Conservation (phyloP, 192 early-diverging fungal species). For the Lobosporangium transversale region DNA sequence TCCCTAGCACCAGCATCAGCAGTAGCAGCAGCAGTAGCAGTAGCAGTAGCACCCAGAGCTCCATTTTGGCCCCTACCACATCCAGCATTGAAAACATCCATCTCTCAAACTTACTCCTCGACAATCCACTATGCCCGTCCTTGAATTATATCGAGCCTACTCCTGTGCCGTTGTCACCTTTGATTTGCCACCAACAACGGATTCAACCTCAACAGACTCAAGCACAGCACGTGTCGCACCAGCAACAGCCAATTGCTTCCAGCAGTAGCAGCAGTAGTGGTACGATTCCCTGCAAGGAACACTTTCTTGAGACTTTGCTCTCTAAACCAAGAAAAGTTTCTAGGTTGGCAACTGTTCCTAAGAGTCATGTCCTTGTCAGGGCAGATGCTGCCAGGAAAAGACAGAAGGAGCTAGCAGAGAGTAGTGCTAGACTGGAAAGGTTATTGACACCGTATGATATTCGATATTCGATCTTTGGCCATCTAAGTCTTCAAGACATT, state of each 20-base stretch:
- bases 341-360: not conserved
- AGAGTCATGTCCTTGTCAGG: not conserved
- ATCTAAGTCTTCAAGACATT: slow-evolving; percentile 39
- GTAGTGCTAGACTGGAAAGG: slow-evolving; percentile 7
- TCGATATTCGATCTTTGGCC: slow-evolving; percentile 49
- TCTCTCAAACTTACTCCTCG: not conserved
- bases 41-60: not conserved
- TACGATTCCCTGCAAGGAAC: too few species aligned
- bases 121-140: not conserved
- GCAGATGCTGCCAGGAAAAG: too few species aligned
- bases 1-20: not conserved
- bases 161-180: too few species aligned
- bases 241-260: too few species aligned
- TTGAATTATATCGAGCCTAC: too few species aligned
- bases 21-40: not conserved
- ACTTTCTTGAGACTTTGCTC: not conserved
- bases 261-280: too few species aligned
- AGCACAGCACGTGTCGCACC: too few species aligned
- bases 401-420: not conserved
- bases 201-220: too few species aligned
- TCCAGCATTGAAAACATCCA: not conserved
- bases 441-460: slow-evolving; percentile 43
- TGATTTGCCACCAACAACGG: too few species aligned
- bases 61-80: too few species aligned
- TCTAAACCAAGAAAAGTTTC: not conserved